Conservation (phyloP, 1,284 basidiomycete species). For the Trichosporon sp. region DNA sequence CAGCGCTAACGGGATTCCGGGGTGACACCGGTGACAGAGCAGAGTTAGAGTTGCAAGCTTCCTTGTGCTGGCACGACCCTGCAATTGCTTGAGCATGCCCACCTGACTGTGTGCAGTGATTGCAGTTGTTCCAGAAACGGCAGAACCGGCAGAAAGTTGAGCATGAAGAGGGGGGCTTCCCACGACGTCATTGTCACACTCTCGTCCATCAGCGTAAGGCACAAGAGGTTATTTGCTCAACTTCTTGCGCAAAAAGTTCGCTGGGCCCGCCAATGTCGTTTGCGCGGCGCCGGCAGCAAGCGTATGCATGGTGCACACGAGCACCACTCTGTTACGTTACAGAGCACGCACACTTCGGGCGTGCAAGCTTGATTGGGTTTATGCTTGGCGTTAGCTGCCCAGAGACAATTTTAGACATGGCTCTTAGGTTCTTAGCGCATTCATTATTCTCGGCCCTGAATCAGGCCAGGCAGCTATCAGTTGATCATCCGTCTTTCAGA, state of each 20-base stretch:
- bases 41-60: neutral
- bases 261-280: neutral
- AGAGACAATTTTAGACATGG: conserved; percentile 9
- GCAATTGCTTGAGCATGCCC: conserved; percentile 4
- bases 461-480: neutral
- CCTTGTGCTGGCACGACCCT: conserved; percentile 7
- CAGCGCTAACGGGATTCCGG: neutral
- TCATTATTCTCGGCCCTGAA: neutral
- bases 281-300: too few species aligned
- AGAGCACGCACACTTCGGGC: neutral
- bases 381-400: conserved; percentile 9
- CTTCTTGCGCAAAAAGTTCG: neutral
- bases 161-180: neutral
- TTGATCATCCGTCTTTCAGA: neutral
- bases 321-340: neutral
- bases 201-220: neutral
- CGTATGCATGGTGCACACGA: neutral
- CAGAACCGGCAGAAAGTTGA: neutral
- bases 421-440: neutral
- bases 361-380: neutral
- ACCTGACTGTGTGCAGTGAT: neutral
- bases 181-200: conserved; percentile 15
- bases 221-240: neutral
- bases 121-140: conserved; percentile 7
- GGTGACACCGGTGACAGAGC: conserved; percentile 1